These are phyloP conservation scores for Mycena albidolilacea DNA, from an alignment of 768 basidiomycete genomes.

Conservation along the genomic window DNA sequence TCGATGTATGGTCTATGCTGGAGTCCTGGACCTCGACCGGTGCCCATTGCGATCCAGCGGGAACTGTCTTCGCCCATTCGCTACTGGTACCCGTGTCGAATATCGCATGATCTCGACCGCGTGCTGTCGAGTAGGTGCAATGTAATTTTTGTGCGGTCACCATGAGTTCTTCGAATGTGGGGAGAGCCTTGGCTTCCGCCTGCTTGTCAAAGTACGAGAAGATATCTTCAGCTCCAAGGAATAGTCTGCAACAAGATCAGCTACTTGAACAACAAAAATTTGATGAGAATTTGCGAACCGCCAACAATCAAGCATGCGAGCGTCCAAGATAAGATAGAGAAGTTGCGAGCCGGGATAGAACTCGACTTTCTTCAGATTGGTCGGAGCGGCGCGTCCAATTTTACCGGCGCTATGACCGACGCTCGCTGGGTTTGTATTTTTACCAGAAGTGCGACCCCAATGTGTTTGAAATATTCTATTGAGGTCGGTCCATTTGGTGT, in stretches of 20 bases:
- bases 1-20: not conserved
- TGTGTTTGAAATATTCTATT: slow-evolving; percentile 45
- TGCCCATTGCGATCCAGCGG: not conserved
- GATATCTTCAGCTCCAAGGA: slow-evolving; percentile 1
- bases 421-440: slow-evolving; percentile 47
- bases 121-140: slow-evolving; percentile 10
- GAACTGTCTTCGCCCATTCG: slow-evolving; percentile 13
- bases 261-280: not conserved
- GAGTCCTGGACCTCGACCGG: slow-evolving; percentile 1
- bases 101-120: slow-evolving; percentile 18
- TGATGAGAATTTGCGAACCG: slow-evolving; percentile 37
- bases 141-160: not conserved
- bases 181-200: not conserved
- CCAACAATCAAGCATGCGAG: slow-evolving; percentile 52
- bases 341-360: slow-evolving; percentile 47
- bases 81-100: not conserved
- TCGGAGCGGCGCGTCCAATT: slow-evolving; percentile 46
- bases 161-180: slow-evolving; percentile 12
- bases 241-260: not conserved
- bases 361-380: slow-evolving; percentile 44
- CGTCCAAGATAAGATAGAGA: slow-evolving; percentile 45
- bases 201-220: slow-evolving; percentile 3
- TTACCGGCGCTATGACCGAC: slow-evolving; percentile 49
- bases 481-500: slow-evolving; percentile 41
- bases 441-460: slow-evolving; percentile 43